Conservation (phyloP, 805 yeast genomes). For the Peterozyma toletana region DNA sequence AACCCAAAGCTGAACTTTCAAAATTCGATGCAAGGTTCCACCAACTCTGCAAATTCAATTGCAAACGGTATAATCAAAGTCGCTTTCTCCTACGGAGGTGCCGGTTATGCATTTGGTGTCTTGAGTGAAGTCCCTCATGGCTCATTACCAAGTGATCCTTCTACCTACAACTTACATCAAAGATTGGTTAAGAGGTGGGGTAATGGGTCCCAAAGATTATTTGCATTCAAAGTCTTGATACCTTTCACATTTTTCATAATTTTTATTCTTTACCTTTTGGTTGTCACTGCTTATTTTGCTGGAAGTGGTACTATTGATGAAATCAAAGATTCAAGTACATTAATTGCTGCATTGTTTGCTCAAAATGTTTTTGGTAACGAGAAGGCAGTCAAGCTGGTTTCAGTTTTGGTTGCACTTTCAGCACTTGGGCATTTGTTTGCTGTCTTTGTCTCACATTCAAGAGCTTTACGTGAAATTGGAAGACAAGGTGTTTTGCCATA, state of each 20-base stretch:
- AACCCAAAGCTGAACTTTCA: conserved; percentile 26
- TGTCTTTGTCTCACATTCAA: conserved; percentile 42
- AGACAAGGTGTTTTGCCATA: conserved; percentile 44
- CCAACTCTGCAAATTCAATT: conserved; percentile 32
- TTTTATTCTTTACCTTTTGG: conserved; percentile 24
- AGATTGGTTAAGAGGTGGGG: conserved; percentile 20
- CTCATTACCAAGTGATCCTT: too few relatives aligned
- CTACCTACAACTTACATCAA: not conserved
- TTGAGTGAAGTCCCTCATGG: conserved; percentile 16
- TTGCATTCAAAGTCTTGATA: conserved; percentile 19
- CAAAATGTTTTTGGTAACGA: conserved; percentile 23
- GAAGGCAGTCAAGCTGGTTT: conserved; percentile 35
- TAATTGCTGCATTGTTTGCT: conserved; percentile 24
- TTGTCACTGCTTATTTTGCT: conserved; percentile 27
- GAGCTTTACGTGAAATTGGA: conserved; percentile 42
- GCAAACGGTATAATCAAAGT: conserved; percentile 36
- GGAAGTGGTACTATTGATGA: conserved; percentile 17
- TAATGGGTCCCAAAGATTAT: conserved; percentile 2
- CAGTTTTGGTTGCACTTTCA: conserved; percentile 39
- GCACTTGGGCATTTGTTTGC: conserved; percentile 43
- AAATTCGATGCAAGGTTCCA: conserved; percentile 32
- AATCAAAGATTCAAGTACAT: conserved; percentile 22
- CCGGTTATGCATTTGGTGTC: conserved; percentile 30
- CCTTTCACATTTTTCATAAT: conserved; percentile 25
- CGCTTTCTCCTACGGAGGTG: conserved; percentile 35